Base-by-base conservation (phyloP, 2,329 filamentous ascomycete species). In the Talaromyces sp. region DNA sequence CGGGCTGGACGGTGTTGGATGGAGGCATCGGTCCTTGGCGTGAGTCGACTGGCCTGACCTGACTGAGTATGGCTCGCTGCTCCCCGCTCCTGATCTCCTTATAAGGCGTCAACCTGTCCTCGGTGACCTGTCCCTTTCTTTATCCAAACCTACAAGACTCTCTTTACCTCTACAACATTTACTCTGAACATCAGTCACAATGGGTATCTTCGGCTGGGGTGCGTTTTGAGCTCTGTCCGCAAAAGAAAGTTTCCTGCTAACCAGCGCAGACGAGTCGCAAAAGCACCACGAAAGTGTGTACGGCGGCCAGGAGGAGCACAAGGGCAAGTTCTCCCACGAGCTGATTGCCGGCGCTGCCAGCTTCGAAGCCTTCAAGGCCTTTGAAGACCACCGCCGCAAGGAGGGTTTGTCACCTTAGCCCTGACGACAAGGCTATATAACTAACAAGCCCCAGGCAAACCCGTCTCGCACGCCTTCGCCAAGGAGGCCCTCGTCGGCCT, bases 351-450 rank as follows among this genome's bases (percentile, higher is more conserved):
- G 89, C 64, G 90, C 86, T 61, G 90, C 89, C 61, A 86, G 88
- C 64, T 93, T 93, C 72, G 87, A 85, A 65, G 90, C 86, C 68
- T 89, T 93, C 84, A 91, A 91, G 81, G 80, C 87, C 24, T 93
- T 87, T 69, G 89, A 93, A 77, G 87, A 92, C 74, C 81, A 84
- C 68, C 88, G 92, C 79, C 87, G 88, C 69, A 80, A 77, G 60
- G 81, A 90, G 73, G 89, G 87, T 86, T 78, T 27, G 78, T 55
- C 24, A 38, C 41, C 14, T 31, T 31, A 24, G 21, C 55, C 51
- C 38, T 56, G 3, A 24, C 9, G 10, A 56, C 11, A 9, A 41
- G 32, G 29, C 38, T 38, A n/a, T 31, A 32, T 17, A 6, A 24
- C 21, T 29, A n/a, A 57, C 17, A 14, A 17, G 3, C 27, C 7